Conservation (phyloP, 2,329 filamentous ascomycete species). For the Penicillium polonicum region DNA sequence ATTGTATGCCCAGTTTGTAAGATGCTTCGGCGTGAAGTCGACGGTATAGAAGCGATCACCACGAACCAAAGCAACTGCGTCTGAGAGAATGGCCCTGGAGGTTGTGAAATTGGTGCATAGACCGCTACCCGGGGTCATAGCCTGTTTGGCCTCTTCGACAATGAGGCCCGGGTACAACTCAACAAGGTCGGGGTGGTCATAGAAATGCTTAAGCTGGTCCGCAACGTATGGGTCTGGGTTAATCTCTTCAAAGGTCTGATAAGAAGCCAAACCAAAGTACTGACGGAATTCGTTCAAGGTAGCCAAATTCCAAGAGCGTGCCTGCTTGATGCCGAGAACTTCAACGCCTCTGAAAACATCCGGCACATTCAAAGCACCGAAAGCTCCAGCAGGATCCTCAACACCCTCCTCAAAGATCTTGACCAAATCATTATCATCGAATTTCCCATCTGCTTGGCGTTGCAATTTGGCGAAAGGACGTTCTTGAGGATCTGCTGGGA, state of each 20-base stretch:
- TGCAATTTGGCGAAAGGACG: conserved; percentile 53
- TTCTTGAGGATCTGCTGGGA: conserved; percentile 46
- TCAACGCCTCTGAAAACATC: conserved; percentile 61
- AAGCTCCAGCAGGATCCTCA: conserved; percentile 60
- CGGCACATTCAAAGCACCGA: conserved; percentile 61
- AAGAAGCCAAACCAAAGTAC: conserved; percentile 52
- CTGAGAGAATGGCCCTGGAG: conserved; percentile 46
- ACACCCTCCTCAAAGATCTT: conserved; percentile 58
- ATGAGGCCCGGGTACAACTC: conserved; percentile 61
- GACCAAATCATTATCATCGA: conserved; percentile 59
- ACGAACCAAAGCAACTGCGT: conserved; percentile 49
- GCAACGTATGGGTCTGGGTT: conserved; percentile 52
- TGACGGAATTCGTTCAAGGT: conserved; percentile 59
- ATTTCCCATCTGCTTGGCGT: conserved; percentile 52
- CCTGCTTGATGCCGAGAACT: conserved; percentile 61
- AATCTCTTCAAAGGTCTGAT: conserved; percentile 53
- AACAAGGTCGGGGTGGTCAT: conserved; percentile 53
- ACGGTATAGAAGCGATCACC: conserved; percentile 50
- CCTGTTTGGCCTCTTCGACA: conserved; percentile 55
- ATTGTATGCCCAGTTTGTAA: conserved; percentile 49
- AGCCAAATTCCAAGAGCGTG: conserved; percentile 60
- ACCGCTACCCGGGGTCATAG: conserved; percentile 50
- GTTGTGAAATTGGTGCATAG: conserved; percentile 51
- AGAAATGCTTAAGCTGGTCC: conserved; percentile 47
- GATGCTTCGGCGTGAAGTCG: conserved; percentile 45